phyloP scores from a whole-genome alignment of 2,329 filamentous ascomycete genomes.

The Arthroderma sp. region DNA sequence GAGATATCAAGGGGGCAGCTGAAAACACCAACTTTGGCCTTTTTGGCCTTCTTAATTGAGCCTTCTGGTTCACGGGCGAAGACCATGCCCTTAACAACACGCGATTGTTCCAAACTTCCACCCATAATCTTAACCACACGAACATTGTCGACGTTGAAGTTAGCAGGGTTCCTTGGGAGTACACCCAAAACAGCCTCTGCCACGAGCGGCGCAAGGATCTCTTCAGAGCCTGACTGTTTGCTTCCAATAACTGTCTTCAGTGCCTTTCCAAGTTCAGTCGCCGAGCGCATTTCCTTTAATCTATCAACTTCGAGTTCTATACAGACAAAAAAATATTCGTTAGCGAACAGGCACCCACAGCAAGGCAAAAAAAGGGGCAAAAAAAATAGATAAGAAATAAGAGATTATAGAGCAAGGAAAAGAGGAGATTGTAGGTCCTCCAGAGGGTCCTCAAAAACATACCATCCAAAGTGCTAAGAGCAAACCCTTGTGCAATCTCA shows the following conservation, averaged over 20 bases:
- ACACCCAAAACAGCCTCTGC: slow-evolving; percentile 75
- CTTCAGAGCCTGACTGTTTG: slow-evolving; percentile 92
- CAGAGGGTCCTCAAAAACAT: slow-evolving; percentile 16
- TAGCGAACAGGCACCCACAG: slow-evolving; percentile 11
- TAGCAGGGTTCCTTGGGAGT: slow-evolving; percentile 83
- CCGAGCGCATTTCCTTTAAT: slow-evolving; percentile 69
- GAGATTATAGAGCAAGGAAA: neutral
- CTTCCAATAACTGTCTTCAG: slow-evolving; percentile 89
- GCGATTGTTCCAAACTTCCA: slow-evolving; percentile 83
- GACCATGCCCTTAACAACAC: slow-evolving; percentile 95
- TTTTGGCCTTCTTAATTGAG: slow-evolving; percentile 74
- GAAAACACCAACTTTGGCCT: slow-evolving; percentile 94
- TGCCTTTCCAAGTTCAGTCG: slow-evolving; percentile 82
- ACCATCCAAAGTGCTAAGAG: slow-evolving; percentile 71
- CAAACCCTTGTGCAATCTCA: slow-evolving; percentile 84
- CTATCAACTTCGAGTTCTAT: slow-evolving; percentile 77
- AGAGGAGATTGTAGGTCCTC: no score
- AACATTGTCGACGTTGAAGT: slow-evolving; percentile 99
- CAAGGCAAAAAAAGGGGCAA: neutral
- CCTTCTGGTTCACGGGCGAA: slow-evolving; percentile 94
- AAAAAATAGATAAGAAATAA: neutral
- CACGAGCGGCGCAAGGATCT: slow-evolving; percentile 73
- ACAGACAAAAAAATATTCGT: neutral
- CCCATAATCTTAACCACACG: slow-evolving; percentile 99
- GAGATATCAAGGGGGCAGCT: slow-evolving; percentile 90